phyloP scores from a whole-genome alignment of 257 asterid species.

The Osmanthus fragrans region DNA sequence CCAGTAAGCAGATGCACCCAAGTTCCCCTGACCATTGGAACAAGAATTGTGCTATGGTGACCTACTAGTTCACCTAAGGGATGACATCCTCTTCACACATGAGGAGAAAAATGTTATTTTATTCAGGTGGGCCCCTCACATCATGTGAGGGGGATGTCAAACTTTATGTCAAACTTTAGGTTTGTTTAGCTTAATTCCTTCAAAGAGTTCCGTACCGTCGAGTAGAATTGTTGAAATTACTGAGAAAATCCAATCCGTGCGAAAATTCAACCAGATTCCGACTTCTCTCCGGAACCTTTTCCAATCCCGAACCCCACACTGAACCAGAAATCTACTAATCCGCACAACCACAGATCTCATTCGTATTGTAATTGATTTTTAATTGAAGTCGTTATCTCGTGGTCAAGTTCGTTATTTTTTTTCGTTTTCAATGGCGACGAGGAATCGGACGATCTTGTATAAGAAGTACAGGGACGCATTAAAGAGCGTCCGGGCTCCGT shows the following conservation, averaged over 20 bases:
- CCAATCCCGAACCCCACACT: not conserved
- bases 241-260: not conserved
- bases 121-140: too few relatives aligned
- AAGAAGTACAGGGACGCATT: conserved; percentile 86
- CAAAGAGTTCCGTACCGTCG: not conserved
- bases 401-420: not conserved
- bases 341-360: not conserved
- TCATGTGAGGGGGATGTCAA: too few relatives aligned
- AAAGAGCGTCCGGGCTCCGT: conserved; percentile 85
- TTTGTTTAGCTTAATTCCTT: too few relatives aligned
- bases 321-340: not conserved
- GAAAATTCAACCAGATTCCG: not conserved
- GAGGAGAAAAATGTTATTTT: too few relatives aligned
- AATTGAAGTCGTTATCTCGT: not conserved
- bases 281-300: not conserved
- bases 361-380: not conserved
- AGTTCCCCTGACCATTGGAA: too few relatives aligned
- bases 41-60: too few relatives aligned
- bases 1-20: too few relatives aligned
- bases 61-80: too few relatives aligned
- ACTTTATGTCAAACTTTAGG: too few relatives aligned
- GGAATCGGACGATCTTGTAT: conserved; percentile 83
- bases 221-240: not conserved
- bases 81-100: too few relatives aligned
- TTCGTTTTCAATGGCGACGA: conserved; percentile 66